phyloP scores from a whole-genome alignment of 176 grass and related monocot species.

The Neostapfia colusana region DNA sequence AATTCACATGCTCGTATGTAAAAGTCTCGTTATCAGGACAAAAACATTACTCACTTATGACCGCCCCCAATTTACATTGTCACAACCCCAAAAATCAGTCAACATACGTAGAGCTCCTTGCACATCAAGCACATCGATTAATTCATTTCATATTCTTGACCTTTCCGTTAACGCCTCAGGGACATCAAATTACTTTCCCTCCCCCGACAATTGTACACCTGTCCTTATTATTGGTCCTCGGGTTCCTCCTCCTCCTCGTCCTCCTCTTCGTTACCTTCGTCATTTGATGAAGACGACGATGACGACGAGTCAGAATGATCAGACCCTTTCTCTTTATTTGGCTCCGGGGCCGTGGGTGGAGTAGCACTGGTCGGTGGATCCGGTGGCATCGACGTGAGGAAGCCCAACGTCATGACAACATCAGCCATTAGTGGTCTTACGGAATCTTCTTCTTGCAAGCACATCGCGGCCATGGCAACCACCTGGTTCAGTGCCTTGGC shows the following conservation, averaged over 20 bases:
- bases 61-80: slow-evolving; percentile 28
- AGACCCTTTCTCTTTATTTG: slow-evolving; percentile 2
- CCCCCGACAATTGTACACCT: neutral
- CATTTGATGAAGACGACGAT: slow-evolving; percentile 27
- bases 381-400: slow-evolving; percentile 47
- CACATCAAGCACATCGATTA: slow-evolving; percentile 26
- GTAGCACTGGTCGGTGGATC: slow-evolving; percentile 28
- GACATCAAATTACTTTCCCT: neutral
- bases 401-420: slow-evolving; percentile 81
- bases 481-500: slow-evolving; percentile 79
- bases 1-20: too few species aligned
- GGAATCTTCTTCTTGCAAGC: slow-evolving; percentile 83
- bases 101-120: neutral
- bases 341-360: slow-evolving; percentile 13
- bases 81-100: slow-evolving; percentile 11
- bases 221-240: slow-evolving; percentile 24
- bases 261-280: slow-evolving; percentile 5
- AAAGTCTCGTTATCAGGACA: neutral
- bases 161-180: neutral
- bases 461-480: slow-evolving; percentile 92
- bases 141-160: neutral
- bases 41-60: slow-evolving; percentile 28
- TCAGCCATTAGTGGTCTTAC: slow-evolving; percentile 81
- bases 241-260: slow-evolving; percentile 26
- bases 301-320: slow-evolving; percentile 32